Conservation (phyloP, 2,329 filamentous ascomycete species). For the Cryphonectria japonica region DNA sequence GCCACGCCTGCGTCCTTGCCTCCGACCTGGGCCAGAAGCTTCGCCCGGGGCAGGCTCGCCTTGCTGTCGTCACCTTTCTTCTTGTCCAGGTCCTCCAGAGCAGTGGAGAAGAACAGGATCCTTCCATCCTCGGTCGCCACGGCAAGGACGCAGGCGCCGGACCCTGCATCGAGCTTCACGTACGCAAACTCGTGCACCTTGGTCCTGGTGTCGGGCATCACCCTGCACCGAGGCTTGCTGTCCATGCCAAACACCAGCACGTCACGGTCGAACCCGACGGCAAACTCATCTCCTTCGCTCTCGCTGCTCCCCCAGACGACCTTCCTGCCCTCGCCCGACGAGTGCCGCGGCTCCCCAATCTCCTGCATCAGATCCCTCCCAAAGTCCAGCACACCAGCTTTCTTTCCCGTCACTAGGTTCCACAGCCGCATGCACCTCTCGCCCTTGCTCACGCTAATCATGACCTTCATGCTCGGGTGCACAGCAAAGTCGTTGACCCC, state of each 20-base stretch:
- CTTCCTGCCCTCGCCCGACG: conserved; percentile 78
- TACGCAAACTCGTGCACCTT: conserved; percentile 87
- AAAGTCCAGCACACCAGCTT: conserved; percentile 91
- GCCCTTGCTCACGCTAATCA: conserved; percentile 89
- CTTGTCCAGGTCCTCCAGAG: conserved; percentile 49
- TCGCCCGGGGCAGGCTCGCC: conserved; percentile 57
- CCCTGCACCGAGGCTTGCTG: conserved; percentile 75
- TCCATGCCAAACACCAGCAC: conserved; percentile 86
- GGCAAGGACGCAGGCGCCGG: conserved; percentile 64
- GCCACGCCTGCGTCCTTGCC: conserved; percentile 69
- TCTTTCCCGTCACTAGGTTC: conserved; percentile 96
- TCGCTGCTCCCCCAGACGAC: conserved; percentile 78
- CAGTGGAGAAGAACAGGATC: conserved; percentile 80
- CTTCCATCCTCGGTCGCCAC: conserved; percentile 90
- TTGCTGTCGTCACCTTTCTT: conserved; percentile 26
- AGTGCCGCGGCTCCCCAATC: conserved; percentile 75
- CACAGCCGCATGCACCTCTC: conserved; percentile 92
- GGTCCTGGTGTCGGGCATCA: conserved; percentile 68
- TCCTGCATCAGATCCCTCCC: conserved; percentile 71
- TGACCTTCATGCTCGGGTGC: conserved; percentile 94
- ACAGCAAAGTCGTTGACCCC: conserved; percentile 95
- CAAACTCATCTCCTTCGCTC: conserved; percentile 78
- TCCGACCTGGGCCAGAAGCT: conserved; percentile 76
- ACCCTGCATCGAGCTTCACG: conserved; percentile 55
- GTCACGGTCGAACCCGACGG: conserved; percentile 86